Percentiles rank a stretch among this genome's conserved stretches.
Evolutionary conservation across 495 filamentous ascomycete genomes (phyloP).

Genomic region (Trichoderma virens): DNA sequence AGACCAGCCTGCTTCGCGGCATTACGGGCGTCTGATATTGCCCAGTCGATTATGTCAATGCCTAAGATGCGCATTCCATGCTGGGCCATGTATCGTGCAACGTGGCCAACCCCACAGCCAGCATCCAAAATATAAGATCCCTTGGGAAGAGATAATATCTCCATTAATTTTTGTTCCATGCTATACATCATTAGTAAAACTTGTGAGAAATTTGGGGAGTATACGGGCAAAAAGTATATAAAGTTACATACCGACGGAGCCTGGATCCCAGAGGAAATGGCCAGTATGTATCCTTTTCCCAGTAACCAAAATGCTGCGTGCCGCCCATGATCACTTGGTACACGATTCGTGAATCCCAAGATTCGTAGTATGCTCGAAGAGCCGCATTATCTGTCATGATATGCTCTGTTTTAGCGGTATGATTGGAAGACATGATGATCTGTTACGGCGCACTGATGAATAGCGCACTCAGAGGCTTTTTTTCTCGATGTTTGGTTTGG

Average conservation of each 20-base stretch:
- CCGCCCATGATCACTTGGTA: constrained; percentile 43
- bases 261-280: constrained; percentile 38
- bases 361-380: constrained; percentile 23
- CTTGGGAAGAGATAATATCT: constrained; percentile 25
- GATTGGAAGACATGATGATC: too few relatives aligned
- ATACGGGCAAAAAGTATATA: too few relatives aligned
- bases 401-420: too few relatives aligned
- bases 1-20: constrained; percentile 34
- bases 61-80: constrained; percentile 34
- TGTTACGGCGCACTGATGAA: too few relatives aligned
- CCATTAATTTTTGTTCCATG: constrained; percentile 44
- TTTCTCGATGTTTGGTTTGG: too few relatives aligned
- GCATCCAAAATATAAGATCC: constrained; percentile 43
- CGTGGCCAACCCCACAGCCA: constrained; percentile 44
- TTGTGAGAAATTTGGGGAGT: too few relatives aligned
- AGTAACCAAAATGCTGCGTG: constrained; percentile 47
- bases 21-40: constrained; percentile 35
- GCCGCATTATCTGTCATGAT: too few relatives aligned
- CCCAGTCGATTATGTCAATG: constrained; percentile 46
- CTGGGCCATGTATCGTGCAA: constrained; percentile 40
- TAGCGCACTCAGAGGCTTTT: too few relatives aligned
- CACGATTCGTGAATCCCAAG: constrained; percentile 42
- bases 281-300: constrained; percentile 36
- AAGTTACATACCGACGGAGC: constrained; percentile 16
- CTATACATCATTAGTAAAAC: constrained; percentile 13